These are phyloP conservation scores for Auricularia sp. DNA, from an alignment of 768 basidiomycete species.

Conservation along the genomic window DNA sequence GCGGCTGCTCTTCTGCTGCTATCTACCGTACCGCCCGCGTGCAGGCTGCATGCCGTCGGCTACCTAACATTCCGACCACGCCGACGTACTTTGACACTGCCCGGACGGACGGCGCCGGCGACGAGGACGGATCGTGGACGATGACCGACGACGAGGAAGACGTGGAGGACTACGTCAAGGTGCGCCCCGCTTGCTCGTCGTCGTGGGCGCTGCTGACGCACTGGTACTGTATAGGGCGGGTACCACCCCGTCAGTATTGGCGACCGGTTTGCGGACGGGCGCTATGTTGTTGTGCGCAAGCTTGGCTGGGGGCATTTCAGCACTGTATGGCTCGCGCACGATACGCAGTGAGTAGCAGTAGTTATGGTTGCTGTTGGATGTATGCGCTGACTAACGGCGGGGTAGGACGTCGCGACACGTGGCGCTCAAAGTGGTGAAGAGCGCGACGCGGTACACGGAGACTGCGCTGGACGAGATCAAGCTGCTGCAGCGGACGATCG, in stretches of 20 bases:
- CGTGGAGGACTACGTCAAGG: slow-evolving; percentile 66
- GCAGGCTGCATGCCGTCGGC: no score
- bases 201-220: not conserved
- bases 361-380: not conserved
- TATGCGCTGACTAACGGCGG: not conserved
- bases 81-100: no score
- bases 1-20: no score
- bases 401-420: slow-evolving; percentile 42
- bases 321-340: slow-evolving; percentile 86
- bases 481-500: slow-evolving; percentile 37
- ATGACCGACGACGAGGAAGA: slow-evolving; percentile 70
- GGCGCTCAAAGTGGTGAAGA: slow-evolving; percentile 92
- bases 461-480: slow-evolving; percentile 96
- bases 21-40: no score
- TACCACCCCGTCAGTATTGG: slow-evolving; percentile 74
- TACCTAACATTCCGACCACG: no score
- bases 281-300: slow-evolving; percentile 83
- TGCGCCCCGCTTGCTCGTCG: not conserved
- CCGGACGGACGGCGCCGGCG: not conserved
- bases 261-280: slow-evolving; percentile 74
- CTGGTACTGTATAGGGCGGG: slow-evolving; percentile 34
- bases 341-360: slow-evolving; percentile 49
- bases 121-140: not conserved
- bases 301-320: slow-evolving; percentile 97
- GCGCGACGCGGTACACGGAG: slow-evolving; percentile 89